Base-by-base conservation (phyloP, 805 yeast genomes). In the Starmerella stigmatis region DNA sequence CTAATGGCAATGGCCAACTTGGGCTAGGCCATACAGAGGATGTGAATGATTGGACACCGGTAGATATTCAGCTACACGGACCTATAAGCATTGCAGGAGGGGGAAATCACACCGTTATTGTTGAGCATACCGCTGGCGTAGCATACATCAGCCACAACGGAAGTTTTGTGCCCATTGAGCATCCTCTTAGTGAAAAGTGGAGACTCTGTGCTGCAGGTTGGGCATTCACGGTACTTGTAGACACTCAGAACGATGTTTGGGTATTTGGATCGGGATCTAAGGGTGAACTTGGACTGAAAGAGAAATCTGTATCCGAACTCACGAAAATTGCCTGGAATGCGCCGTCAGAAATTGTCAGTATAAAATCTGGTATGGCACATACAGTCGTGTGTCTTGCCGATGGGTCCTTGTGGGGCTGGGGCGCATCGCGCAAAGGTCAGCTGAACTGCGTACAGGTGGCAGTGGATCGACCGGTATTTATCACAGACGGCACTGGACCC, bases 91-190 rank as follows among this genome's bases (percentile, higher is more conserved):
- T 86, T 11, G 72, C 69, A 0, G 77, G 86, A 54, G 96, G 96
- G 4, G 96, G 97, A 0, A 88, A 88, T 55, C 96, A 89, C 59
- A 79, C 94, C 0, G 54, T 84, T 15, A 49, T 85, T 2, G 59
- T 86, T 7, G 59, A 73, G 11, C 65, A 11, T 3, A 13, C 62
- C 1, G 62, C 69, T 38, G 89, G 89, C 1, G 59, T 62, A 0
- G 60, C 79, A 1, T 78, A 62, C 29, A 13, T 35, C 6, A 42
- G 50, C 12, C 11, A 11, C 5, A 25, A 22, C 12, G 38, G 8
- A 2, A 5, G 10, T 4, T 50, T 51, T 13, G 19, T 2, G 4
- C 21, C 32, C 9, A n/a, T 47, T 3, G 21, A n/a, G 28, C 54
- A 52, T 19, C 56, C 59, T 2, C 21, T 46, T 1, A 64, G 57